Conservation (phyloP, 306 rosid genomes). For the Vigna angularis region DNA sequence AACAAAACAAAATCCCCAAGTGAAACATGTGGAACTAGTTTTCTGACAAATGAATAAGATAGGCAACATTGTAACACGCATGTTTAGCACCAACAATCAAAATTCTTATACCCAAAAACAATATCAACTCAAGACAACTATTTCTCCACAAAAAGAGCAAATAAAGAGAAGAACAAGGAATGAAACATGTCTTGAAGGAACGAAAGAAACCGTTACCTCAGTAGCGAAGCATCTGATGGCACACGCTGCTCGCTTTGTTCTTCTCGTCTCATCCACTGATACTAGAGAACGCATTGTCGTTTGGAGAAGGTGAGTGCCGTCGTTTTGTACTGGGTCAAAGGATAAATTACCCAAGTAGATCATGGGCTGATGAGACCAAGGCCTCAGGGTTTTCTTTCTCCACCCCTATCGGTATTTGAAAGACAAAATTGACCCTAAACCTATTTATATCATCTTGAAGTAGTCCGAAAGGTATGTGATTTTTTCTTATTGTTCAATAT, state of each 20-base stretch:
- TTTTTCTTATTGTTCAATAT: no score
- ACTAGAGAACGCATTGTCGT: not conserved
- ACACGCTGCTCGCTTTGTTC: not conserved
- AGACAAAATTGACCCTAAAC: no score
- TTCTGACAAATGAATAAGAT: not conserved
- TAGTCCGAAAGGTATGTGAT: no score
- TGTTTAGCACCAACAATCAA: not conserved
- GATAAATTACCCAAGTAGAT: not conserved
- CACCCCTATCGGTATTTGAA: no score
- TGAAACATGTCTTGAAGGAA: not conserved
- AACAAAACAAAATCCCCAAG: not conserved
- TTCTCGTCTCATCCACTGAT: conserved; percentile 23
- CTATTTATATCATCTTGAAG: no score
- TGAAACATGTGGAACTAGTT: not conserved
- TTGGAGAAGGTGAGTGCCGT: not conserved
- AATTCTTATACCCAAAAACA: not conserved
- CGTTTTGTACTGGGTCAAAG: not conserved
- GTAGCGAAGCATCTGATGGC: not conserved
- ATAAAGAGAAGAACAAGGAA: no score
- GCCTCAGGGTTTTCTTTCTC: no score
- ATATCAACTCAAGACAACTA: not conserved
- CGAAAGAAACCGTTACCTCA: not conserved
- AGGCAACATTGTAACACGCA: not conserved
- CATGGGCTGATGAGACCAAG: not conserved
- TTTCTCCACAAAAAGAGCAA: not conserved